Conservation (phyloP, 2,329 filamentous ascomycete species). For the Aspergillus arachidicola region DNA sequence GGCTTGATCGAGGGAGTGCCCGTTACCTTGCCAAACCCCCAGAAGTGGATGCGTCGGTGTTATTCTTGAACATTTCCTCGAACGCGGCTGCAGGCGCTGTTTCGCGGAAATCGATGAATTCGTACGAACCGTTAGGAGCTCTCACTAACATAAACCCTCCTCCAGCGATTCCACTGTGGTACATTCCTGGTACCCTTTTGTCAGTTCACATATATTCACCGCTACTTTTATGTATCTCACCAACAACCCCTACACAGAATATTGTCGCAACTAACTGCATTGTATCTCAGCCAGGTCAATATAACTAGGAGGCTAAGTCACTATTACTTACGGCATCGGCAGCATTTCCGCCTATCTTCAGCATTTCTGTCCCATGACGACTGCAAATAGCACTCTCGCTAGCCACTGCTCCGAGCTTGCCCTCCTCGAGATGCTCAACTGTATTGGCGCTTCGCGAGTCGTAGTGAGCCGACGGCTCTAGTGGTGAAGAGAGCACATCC, state of each 20-base stretch:
- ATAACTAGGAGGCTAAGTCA: background rate
- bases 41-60: slow-evolving; percentile 66
- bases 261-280: slow-evolving; percentile 67
- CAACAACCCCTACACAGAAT: slow-evolving; percentile 74
- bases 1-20: too few relatives aligned
- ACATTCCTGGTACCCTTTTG: slow-evolving; percentile 57
- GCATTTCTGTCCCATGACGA: slow-evolving; percentile 65
- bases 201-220: background rate
- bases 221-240: slow-evolving; percentile 32
- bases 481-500: slow-evolving; percentile 22
- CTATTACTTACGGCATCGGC: slow-evolving; percentile 64
- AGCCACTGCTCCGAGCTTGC: slow-evolving; percentile 64
- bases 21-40: slow-evolving; percentile 68
- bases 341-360: slow-evolving; percentile 68
- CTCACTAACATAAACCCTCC: slow-evolving; percentile 89
- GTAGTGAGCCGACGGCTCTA: slow-evolving; percentile 17
- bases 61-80: slow-evolving; percentile 81
- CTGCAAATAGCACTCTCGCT: slow-evolving; percentile 72
- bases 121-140: slow-evolving; percentile 71
- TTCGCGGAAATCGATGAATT: slow-evolving; percentile 88
- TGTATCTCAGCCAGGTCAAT: background rate
- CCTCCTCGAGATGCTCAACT: slow-evolving; percentile 34
- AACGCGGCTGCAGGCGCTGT: slow-evolving; percentile 79
- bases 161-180: slow-evolving; percentile 80
- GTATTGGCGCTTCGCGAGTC: slow-evolving; percentile 6